phyloP scores from a whole-genome alignment of 768 basidiomycete genomes.

The Auricularia cornea region DNA sequence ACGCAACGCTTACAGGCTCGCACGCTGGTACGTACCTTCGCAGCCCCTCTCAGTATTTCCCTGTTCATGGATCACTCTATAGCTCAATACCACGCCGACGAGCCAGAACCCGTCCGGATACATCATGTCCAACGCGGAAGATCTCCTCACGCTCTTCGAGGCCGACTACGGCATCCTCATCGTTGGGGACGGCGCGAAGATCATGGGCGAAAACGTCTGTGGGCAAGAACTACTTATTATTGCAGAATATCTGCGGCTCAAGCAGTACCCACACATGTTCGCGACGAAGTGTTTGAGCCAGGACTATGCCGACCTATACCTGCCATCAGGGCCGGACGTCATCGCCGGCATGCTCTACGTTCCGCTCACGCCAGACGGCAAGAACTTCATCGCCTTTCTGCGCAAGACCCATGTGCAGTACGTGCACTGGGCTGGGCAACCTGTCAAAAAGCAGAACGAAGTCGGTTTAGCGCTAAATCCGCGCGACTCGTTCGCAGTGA shows the following conservation, averaged over 20 bases:
- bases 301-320: slow-evolving; percentile 65
- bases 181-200: slow-evolving; percentile 63
- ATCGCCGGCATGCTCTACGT: slow-evolving; percentile 71
- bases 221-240: slow-evolving; percentile 74
- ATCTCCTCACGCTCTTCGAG: slow-evolving; percentile 69
- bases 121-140: slow-evolving; percentile 73
- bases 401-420: slow-evolving; percentile 66
- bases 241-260: slow-evolving; percentile 69
- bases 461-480: slow-evolving; percentile 50
- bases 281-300: slow-evolving; percentile 53
- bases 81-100: slow-evolving; percentile 67
- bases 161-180: slow-evolving; percentile 68
- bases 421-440: slow-evolving; percentile 74
- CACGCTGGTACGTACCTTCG: slow-evolving; percentile 49
- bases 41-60: neutral
- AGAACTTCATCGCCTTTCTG: slow-evolving; percentile 75
- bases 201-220: slow-evolving; percentile 58
- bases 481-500: slow-evolving; percentile 50
- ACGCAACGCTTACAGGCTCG: slow-evolving; percentile 65
- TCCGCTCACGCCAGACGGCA: slow-evolving; percentile 61
- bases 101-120: slow-evolving; percentile 65
- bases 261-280: slow-evolving; percentile 59
- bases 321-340: slow-evolving; percentile 46
- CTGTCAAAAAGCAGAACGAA: slow-evolving; percentile 36
- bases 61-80: neutral